Conservation (phyloP, 768 basidiomycete genomes). For the Phylloporus arenicola region DNA sequence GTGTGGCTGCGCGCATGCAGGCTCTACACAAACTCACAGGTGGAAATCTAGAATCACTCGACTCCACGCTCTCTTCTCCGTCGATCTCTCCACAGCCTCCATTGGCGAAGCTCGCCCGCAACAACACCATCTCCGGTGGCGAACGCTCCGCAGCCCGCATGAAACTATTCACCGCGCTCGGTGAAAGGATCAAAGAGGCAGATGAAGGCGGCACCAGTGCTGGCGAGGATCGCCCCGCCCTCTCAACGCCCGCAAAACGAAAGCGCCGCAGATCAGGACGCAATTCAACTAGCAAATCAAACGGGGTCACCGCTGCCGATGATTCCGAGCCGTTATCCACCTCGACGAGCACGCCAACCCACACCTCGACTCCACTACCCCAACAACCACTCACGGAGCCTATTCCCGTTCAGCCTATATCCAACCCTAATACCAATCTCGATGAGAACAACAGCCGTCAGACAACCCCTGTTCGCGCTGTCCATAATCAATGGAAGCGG, state of each 20-base stretch:
- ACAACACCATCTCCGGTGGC: constrained; percentile 79
- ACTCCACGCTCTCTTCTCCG: constrained; percentile 48
- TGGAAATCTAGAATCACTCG: constrained; percentile 55
- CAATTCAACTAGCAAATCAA: constrained; percentile 35
- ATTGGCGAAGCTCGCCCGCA: constrained; percentile 48
- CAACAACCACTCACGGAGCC: constrained; percentile 30
- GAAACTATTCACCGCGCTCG: constrained; percentile 58
- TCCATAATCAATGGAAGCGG: constrained; percentile 42
- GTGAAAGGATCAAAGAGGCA: constrained; percentile 52
- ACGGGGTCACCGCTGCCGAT: constrained; percentile 37
- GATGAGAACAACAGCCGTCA: constrained; percentile 31
- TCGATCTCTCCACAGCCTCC: constrained; percentile 45
- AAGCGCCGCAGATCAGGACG: constrained; percentile 51
- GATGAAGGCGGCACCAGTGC: constrained; percentile 60
- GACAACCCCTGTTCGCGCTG: constrained; percentile 29
- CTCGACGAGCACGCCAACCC: constrained; percentile 56
- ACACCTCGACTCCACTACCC: constrained; percentile 50
- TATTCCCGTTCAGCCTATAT: constrained; percentile 25
- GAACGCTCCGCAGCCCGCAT: constrained; percentile 71
- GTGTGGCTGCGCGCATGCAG: constrained; percentile 72
- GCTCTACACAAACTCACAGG: constrained; percentile 85
- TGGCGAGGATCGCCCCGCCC: constrained; percentile 46
- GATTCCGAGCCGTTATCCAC: constrained; percentile 40
- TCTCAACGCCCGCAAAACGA: constrained; percentile 44
- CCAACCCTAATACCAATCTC: constrained; percentile 22